Evolutionary conservation across 2,329 filamentous ascomycete species (phyloP).

Genomic region (Colletotrichum limetticola): DNA sequence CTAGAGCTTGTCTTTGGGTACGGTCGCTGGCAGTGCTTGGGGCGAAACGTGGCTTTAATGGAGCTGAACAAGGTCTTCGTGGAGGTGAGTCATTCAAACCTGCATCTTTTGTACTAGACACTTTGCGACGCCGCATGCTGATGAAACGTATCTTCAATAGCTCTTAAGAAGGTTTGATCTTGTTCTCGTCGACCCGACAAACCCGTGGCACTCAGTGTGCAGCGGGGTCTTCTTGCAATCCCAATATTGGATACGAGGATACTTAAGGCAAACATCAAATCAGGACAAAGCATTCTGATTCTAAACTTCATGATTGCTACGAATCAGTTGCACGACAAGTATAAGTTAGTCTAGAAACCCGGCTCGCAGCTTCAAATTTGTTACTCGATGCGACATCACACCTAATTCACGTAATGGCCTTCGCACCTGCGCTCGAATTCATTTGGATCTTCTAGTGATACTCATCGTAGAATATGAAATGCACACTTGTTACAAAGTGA

Average conservation of each 20-base stretch:
- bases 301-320: too few relatives aligned
- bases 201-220: slow-evolving; percentile 40
- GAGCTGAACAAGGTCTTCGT: slow-evolving; percentile 46
- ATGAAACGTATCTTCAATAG: slow-evolving; percentile 29
- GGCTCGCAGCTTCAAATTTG: too few relatives aligned
- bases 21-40: slow-evolving; percentile 52
- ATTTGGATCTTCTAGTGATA: too few relatives aligned
- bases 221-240: background rate
- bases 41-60: slow-evolving; percentile 50
- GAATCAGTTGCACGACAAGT: too few relatives aligned
- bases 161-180: slow-evolving; percentile 44
- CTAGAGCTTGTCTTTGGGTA: slow-evolving; percentile 52
- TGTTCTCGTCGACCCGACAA: slow-evolving; percentile 42
- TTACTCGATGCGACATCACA: too few relatives aligned
- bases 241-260: slow-evolving; percentile 1
- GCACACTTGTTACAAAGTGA: too few relatives aligned
- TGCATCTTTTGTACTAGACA: background rate
- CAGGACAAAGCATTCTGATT: too few relatives aligned
- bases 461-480: too few relatives aligned
- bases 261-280: too few relatives aligned
- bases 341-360: too few relatives aligned
- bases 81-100: slow-evolving; percentile 41
- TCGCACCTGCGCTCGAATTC: too few relatives aligned
- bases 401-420: too few relatives aligned
- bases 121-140: background rate